Evolutionary conservation across 768 basidiomycete species (phyloP).

Genomic region (Amanita rimosa): DNA sequence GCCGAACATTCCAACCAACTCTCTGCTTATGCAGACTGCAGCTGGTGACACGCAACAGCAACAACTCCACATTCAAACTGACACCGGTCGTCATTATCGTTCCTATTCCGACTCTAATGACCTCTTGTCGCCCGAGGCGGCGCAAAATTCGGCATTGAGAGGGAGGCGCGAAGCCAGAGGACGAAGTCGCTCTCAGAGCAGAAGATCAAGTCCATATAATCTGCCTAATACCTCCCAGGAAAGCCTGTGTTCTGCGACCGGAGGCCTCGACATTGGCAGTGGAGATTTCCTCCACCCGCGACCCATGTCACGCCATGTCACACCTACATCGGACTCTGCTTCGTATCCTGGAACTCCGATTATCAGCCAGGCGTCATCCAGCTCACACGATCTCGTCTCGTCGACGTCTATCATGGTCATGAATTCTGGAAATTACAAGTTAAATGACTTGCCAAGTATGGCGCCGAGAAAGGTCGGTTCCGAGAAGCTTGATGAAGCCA

Average conservation of each 20-base stretch:
- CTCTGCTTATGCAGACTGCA: not conserved
- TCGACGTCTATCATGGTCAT: slow-evolving; percentile 1
- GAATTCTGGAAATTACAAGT: not conserved
- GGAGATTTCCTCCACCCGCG: not conserved
- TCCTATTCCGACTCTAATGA: not conserved
- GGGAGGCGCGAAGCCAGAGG: slow-evolving; percentile 1
- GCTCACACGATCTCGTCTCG: not conserved
- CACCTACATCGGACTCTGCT: not conserved
- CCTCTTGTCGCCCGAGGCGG: slow-evolving; percentile 3
- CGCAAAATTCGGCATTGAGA: not conserved
- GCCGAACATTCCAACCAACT: not conserved
- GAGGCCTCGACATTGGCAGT: not conserved
- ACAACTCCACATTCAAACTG: slow-evolving; percentile 1
- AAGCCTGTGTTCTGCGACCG: not conserved
- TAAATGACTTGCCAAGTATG: not conserved
- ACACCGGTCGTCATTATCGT: not conserved
- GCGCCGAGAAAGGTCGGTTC: slow-evolving; percentile 5
- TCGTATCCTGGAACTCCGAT: not conserved
- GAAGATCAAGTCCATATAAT: slow-evolving; percentile 3
- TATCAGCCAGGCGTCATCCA: not conserved
- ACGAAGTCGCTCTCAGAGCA: not conserved
- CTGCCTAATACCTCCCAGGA: not conserved
- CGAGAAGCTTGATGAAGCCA: slow-evolving; percentile 1
- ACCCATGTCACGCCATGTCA: not conserved
- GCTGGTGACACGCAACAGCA: not conserved